Conservation (phyloP, 2,329 filamentous ascomycete genomes). For the Incumbomyces delicatus region DNA sequence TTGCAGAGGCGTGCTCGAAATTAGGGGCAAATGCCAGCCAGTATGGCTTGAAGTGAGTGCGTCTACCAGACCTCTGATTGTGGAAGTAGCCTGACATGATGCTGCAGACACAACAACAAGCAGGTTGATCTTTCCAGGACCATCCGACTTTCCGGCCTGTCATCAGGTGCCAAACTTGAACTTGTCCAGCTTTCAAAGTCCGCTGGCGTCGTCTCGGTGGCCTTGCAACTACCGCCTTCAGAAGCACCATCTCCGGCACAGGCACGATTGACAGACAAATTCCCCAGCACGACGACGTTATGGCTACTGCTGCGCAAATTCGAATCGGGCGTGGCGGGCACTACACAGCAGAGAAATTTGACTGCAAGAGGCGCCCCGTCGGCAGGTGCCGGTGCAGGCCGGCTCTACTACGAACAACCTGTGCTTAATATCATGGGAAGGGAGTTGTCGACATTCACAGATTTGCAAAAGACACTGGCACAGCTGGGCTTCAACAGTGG, state of each 20-base stretch:
- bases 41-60: constrained; percentile 66
- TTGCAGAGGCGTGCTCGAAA: constrained; percentile 79
- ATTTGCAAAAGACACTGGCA: constrained; percentile 79
- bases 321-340: constrained; percentile 61
- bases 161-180: constrained; percentile 81
- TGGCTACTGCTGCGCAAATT: constrained; percentile 89
- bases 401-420: constrained; percentile 80
- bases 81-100: constrained; percentile 4
- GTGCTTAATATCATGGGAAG: constrained; percentile 74
- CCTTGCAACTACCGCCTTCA: constrained; percentile 69
- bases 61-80: not conserved
- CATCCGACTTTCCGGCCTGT: constrained; percentile 72
- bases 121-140: constrained; percentile 74
- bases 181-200: constrained; percentile 80
- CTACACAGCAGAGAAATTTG: constrained; percentile 57
- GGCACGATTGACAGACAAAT: constrained; percentile 68
- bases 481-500: constrained; percentile 83
- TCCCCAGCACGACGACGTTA: constrained; percentile 75
- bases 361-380: constrained; percentile 71
- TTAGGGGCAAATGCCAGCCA: constrained; percentile 62
- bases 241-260: constrained; percentile 55
- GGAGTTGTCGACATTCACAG: constrained; percentile 64
- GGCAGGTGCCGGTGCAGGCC: constrained; percentile 53
- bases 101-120: constrained; percentile 66
- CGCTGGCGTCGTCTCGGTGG: constrained; percentile 74